phyloP scores from a whole-genome alignment of 2,329 filamentous ascomycete species.

The Coniochaeta pulveracea region DNA sequence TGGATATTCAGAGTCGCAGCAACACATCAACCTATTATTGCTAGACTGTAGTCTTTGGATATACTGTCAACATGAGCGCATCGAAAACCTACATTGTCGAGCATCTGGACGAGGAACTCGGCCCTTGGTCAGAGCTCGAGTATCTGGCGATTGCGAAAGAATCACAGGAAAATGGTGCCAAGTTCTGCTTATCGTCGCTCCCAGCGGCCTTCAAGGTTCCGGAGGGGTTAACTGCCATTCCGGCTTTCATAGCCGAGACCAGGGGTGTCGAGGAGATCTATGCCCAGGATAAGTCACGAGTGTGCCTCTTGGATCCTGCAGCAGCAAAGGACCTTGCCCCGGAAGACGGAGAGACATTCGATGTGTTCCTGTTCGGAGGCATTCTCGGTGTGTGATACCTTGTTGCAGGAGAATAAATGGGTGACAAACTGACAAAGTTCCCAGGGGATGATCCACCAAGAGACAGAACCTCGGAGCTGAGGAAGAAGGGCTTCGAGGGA shows the following conservation, averaged over 20 bases:
- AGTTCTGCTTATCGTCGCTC: slow-evolving; percentile 75
- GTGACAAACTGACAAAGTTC: slow-evolving; percentile 4
- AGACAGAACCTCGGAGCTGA: slow-evolving; percentile 90
- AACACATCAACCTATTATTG: no score
- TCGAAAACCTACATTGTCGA: slow-evolving; percentile 93
- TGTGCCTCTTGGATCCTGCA: slow-evolving; percentile 83
- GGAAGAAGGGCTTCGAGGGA: slow-evolving; percentile 85
- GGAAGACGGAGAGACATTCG: slow-evolving; percentile 71
- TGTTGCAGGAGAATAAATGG: neutral
- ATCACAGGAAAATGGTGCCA: slow-evolving; percentile 52
- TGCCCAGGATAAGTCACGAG: slow-evolving; percentile 55
- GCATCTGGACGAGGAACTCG: slow-evolving; percentile 90
- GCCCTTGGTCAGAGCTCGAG: slow-evolving; percentile 88
- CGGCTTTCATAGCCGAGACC: slow-evolving; percentile 60
- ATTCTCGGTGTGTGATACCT: slow-evolving; percentile 62
- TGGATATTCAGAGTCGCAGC: no score
- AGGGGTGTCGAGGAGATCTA: slow-evolving; percentile 78
- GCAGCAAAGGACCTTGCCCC: slow-evolving; percentile 73
- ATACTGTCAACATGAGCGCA: slow-evolving; percentile 21
- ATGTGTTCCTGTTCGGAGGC: slow-evolving; percentile 89
- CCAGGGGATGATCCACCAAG: slow-evolving; percentile 85
- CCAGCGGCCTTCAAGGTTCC: slow-evolving; percentile 58
- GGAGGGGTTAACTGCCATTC: slow-evolving; percentile 37
- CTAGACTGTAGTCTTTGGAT: no score
- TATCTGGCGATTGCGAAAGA: slow-evolving; percentile 82